Base-by-base conservation (phyloP, 441 rosid species). In the Geranium incanum region DNA sequence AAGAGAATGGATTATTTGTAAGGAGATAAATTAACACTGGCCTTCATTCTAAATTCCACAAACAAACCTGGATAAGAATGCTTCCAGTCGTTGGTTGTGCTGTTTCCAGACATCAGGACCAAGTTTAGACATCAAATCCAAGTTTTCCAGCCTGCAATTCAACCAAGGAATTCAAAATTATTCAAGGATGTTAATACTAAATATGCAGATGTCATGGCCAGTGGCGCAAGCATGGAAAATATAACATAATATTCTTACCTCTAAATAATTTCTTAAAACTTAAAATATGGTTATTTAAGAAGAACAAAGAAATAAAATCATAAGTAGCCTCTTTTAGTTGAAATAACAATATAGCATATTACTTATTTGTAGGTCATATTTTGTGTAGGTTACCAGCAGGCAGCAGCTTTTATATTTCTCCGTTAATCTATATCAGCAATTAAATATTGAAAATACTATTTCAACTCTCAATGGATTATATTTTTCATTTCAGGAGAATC, bases 31-130 rank as follows among this genome's bases (percentile, higher is more conserved):
- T 15, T 9, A 62, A 76, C 13, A 66, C 13, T 66, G 73, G 55
- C 60, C 21, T 63, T 70, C 13, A 76, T 41, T 71, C 33, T 11
- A 3, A 0, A 16, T 18, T 11, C 67, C 45, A 45, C 28, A 43
- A 4, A 72, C 74, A 33, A 66, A 91, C 97, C 98, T 91, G 73
- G 88, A 73, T 74, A 91, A 76, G 70, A 86, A 81, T 52, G 83
- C 88, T 79, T 89, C 97, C 70, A 90, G 73, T 21, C 77, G 85
- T 65, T 78, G 86, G 79, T 90, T 94, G 81, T 87, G 87, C 75
- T 83, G 93, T 73, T 76, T 80, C 96, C 97, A 94, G 55, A 87
- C 84, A 79, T 89, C 93, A n/a, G 97, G 90, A 67, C 91, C 92
- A 73, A 84, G 82, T 77, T 90, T 94, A 68, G 87, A 83, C 89